Conservation (phyloP, 2,329 filamentous ascomycete species). For the Paracoccidioides lutzii region DNA sequence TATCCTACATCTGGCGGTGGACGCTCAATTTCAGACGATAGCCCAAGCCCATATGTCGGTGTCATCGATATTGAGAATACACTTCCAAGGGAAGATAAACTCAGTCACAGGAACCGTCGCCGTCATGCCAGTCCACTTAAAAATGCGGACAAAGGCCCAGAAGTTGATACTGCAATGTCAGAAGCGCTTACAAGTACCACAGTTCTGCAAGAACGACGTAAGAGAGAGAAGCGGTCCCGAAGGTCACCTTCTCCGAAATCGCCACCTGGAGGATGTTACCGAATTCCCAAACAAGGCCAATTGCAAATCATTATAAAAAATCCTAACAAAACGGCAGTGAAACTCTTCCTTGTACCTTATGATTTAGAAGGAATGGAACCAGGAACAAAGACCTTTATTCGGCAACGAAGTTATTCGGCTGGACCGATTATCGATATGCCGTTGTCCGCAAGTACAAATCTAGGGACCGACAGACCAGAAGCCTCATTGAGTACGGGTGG, state of each 20-base stretch:
- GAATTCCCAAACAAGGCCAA: constrained; percentile 86
- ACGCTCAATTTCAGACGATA: constrained; percentile 58
- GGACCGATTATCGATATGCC: constrained; percentile 70
- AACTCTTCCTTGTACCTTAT: constrained; percentile 87
- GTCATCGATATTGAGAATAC: constrained; percentile 81
- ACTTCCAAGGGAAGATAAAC: constrained; percentile 40
- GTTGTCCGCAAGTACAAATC: constrained; percentile 28
- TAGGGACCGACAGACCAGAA: constrained; percentile 42
- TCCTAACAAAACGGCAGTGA: constrained; percentile 94
- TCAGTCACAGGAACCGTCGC: constrained; percentile 28
- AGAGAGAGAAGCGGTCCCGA: constrained; percentile 46
- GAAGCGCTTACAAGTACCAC: constrained; percentile 9
- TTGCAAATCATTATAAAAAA: constrained; percentile 97
- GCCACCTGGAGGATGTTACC: constrained; percentile 78
- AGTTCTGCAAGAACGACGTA: constrained; percentile 28
- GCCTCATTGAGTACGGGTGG: constrained; percentile 37
- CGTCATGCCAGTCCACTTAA: constrained; percentile 20
- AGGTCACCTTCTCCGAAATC: constrained; percentile 49
- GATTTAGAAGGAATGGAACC: constrained; percentile 85
- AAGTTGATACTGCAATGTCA: constrained; percentile 7
- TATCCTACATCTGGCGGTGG: constrained; percentile 58
- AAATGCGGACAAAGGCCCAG: constrained; percentile 5
- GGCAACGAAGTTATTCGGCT: constrained; percentile 83
- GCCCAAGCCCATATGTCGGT: constrained; percentile 90
- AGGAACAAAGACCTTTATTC: constrained; percentile 88